phyloP scores from a whole-genome alignment of 2,329 filamentous ascomycete genomes.

The Didymella keratinophila region DNA sequence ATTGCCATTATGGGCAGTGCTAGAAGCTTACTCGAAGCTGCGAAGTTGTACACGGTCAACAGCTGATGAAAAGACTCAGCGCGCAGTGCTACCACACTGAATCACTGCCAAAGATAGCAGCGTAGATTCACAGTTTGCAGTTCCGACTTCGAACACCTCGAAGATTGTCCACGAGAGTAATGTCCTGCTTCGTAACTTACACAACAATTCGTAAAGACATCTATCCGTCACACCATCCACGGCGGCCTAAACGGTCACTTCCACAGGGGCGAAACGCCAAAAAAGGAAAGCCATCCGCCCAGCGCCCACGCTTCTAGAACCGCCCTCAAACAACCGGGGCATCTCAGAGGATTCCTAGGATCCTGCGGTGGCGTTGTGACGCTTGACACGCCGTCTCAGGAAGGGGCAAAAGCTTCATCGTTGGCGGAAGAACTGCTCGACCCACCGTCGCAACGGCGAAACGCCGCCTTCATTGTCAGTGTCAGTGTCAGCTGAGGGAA shows the following conservation, averaged over 20 bases:
- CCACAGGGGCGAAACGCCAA: conserved; percentile 2
- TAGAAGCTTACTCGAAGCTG: neutral
- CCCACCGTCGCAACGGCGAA: conserved; percentile 1
- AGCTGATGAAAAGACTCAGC: conserved; percentile 43
- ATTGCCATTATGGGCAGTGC: neutral
- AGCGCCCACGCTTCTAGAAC: conserved; percentile 18
- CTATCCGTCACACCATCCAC: neutral
- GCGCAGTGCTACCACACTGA: conserved; percentile 35
- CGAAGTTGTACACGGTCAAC: conserved; percentile 8
- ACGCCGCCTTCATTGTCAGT: neutral
- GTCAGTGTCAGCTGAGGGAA: neutral
- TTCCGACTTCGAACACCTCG: neutral
- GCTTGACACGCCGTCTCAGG: neutral
- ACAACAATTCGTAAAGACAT: neutral
- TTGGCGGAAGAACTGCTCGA: conserved; percentile 13
- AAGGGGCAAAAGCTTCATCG: conserved; percentile 14
- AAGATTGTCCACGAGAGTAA: neutral
- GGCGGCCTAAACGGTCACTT: neutral
- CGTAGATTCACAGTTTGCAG: neutral
- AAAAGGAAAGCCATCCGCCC: conserved; percentile 16
- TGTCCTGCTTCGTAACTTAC: neutral
- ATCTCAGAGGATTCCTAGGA: neutral
- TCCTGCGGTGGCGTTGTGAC: conserved; percentile 1
- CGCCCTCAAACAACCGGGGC: neutral
- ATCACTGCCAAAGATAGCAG: neutral